phyloP scores from a whole-genome alignment of 768 basidiomycete species.

The Suillus paluster region DNA sequence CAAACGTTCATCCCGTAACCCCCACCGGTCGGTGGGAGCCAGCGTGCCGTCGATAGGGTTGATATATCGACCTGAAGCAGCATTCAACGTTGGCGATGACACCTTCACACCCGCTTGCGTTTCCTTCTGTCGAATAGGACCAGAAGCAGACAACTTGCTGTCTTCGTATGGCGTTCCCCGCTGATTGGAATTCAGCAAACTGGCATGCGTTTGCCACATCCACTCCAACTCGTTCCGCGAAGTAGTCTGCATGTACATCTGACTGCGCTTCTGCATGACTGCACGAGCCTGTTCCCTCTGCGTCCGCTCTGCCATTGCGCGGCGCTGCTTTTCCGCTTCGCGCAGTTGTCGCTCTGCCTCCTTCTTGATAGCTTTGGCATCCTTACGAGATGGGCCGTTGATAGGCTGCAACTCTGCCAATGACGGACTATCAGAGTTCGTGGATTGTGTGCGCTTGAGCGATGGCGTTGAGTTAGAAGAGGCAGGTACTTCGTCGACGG shows the following conservation, averaged over 20 bases:
- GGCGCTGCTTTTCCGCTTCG: constrained; percentile 86
- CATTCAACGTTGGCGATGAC: constrained; percentile 56
- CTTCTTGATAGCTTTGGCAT: constrained; percentile 80
- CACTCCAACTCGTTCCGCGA: constrained; percentile 64
- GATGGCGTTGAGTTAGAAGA: constrained; percentile 57
- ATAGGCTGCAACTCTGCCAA: constrained; percentile 58
- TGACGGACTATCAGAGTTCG: constrained; percentile 74
- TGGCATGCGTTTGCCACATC: constrained; percentile 49
- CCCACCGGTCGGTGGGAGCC: constrained; percentile 50
- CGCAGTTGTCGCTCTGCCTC: constrained; percentile 76
- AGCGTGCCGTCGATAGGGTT: constrained; percentile 40
- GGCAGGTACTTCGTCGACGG: constrained; percentile 69
- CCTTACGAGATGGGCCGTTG: constrained; percentile 47
- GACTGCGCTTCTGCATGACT: constrained; percentile 88
- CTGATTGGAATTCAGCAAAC: constrained; percentile 45
- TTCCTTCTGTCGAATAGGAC: constrained; percentile 66
- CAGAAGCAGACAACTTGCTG: constrained; percentile 59
- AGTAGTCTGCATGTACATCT: constrained; percentile 64
- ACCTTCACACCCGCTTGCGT: constrained; percentile 43
- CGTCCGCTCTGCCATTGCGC: constrained; percentile 71
- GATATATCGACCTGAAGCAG: constrained; percentile 63
- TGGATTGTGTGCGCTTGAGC: constrained; percentile 79
- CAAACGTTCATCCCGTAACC: constrained; percentile 58
- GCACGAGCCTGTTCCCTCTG: constrained; percentile 89
- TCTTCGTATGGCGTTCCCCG: constrained; percentile 30